phyloP scores from a whole-genome alignment of 1,284 basidiomycete species.

The Athelia sp. region DNA sequence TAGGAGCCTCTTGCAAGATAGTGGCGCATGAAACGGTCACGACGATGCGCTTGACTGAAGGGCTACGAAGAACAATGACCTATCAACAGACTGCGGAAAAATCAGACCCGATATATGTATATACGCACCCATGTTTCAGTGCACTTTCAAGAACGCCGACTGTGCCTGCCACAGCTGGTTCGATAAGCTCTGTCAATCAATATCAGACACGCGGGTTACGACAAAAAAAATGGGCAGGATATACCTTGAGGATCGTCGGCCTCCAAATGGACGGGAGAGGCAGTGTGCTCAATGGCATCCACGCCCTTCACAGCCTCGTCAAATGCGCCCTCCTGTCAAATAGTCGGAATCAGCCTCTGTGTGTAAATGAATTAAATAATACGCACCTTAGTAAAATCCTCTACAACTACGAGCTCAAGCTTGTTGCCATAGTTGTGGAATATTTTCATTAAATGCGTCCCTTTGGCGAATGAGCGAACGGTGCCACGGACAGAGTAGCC shows the following conservation, averaged over 20 bases:
- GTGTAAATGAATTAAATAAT: neutral
- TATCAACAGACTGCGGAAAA: slow-evolving; percentile 2
- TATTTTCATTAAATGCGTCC: slow-evolving; percentile 40
- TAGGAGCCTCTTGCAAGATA: slow-evolving; percentile 15
- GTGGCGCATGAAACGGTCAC: slow-evolving; percentile 39
- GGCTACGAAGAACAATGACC: slow-evolving; percentile 15
- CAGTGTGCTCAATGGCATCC: slow-evolving; percentile 39
- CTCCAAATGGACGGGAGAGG: slow-evolving; percentile 35
- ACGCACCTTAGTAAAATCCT: slow-evolving; percentile 49
- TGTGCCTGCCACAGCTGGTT: slow-evolving; percentile 63
- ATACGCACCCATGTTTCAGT: slow-evolving; percentile 41
- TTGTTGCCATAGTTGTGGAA: slow-evolving; percentile 42
- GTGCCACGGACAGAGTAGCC: slow-evolving; percentile 43
- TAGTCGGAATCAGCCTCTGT: neutral
- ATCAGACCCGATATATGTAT: neutral
- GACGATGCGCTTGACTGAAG: slow-evolving; percentile 59
- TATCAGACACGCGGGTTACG: neutral
- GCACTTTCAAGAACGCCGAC: slow-evolving; percentile 50
- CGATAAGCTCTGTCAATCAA: slow-evolving; percentile 47
- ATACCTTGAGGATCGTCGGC: slow-evolving; percentile 8
- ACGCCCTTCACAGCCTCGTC: slow-evolving; percentile 37
- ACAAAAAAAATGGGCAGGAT: neutral
- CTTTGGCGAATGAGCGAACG: slow-evolving; percentile 36
- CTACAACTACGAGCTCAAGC: slow-evolving; percentile 47
- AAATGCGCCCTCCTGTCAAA: slow-evolving; percentile 29